Conservation (phyloP, 2,329 filamentous ascomycete species). For the Claviceps sp. region DNA sequence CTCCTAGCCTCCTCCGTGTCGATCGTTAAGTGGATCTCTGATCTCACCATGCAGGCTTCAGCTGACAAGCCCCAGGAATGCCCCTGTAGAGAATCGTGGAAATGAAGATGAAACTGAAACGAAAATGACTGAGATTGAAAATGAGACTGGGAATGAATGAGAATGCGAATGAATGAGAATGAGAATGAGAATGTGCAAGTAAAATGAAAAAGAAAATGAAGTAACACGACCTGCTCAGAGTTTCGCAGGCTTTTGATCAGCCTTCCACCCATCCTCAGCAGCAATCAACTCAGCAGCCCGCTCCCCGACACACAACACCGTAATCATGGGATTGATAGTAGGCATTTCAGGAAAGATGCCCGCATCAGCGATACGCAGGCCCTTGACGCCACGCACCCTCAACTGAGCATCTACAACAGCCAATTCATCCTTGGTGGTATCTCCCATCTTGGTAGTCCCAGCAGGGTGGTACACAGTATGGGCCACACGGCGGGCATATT, state of each 20-base stretch:
- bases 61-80: no score
- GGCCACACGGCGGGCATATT: constrained; percentile 68
- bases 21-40: neutral
- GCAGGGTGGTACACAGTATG: constrained; percentile 88
- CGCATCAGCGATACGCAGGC: constrained; percentile 69
- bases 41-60: neutral
- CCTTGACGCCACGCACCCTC: constrained; percentile 57
- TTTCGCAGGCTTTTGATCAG: constrained; percentile 16
- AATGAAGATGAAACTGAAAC: no score
- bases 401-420: constrained; percentile 72
- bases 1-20: no score
- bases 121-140: no score
- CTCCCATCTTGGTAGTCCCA: constrained; percentile 84
- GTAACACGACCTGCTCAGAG: constrained; percentile 12
- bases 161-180: no score
- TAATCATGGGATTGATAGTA: constrained; percentile 82
- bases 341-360: constrained; percentile 82
- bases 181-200: neutral
- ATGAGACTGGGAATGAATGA: no score
- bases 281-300: constrained; percentile 67
- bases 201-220: neutral
- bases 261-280: constrained; percentile 46
- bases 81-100: no score
- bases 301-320: constrained; percentile 73
- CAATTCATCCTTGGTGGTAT: constrained; percentile 50